Evolutionary conservation across 208 protist species (phyloP), one percentile per base, ranked within the genome.

Genomic region (Phytomonas sp.): DNA sequence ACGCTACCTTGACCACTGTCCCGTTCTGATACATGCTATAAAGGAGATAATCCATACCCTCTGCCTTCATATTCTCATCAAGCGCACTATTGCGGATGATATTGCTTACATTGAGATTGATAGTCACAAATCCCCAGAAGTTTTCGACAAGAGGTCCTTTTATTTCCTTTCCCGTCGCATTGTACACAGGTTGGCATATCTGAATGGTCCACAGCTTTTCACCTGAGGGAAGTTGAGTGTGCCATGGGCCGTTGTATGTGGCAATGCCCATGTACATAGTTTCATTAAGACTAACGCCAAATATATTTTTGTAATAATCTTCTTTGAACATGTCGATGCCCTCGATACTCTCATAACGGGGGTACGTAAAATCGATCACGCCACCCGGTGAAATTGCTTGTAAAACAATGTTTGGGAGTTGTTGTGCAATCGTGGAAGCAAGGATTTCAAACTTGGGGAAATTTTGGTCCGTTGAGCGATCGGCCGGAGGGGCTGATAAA

Each of bases 101-200:
- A 8, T 56, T 46, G 34, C 66, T 80, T 33, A 95, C 67, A 69
- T 87, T 84, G 7, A 87, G 64, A 2, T 71, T 56, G 29, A 75
- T 53, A 29, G 70, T 33, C 7, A 74, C 63, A 64, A 95, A 92
- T 56, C 89, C 89, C 87, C 89, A 95, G 69, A 95, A 95, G 53
- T 70, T 84, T 9, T 74, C 28, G 7, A 51, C 33, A 13, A 32
- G 11, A 4, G 56, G 40, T 28, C 4, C 64, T 29, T 40, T 56
- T 17, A 60, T 26, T 5, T 30, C 60, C 7, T 29, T 40, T 9
- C 28, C 32, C 32, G 37, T 78, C 36, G 62, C 69, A 59, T 81
- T 82, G 76, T 82, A 91, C 13, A 93, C 67, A 53, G 85, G 83
- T 32, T 69, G 37, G 23, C 77, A 77, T 17, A 89, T 73, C 1